Evolutionary conservation across 1,284 basidiomycete species (phyloP).

Genomic region (Clitocybe nebularis): DNA sequence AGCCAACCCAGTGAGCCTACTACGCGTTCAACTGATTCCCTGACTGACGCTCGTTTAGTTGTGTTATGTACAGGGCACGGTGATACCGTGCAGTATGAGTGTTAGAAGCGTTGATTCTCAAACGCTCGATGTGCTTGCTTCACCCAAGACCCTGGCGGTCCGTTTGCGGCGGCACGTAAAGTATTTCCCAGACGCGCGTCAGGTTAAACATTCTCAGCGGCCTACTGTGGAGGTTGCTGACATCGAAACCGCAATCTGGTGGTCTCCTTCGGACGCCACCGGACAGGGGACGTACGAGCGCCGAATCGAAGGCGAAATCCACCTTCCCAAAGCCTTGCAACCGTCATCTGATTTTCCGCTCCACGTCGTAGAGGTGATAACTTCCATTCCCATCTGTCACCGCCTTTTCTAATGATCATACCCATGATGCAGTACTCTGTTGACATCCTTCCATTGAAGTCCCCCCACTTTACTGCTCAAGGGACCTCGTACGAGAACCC

Average conservation of each 20-base stretch:
- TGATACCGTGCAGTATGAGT: not conserved
- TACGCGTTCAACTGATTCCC: not conserved
- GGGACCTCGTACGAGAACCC: not conserved
- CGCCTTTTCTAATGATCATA: not conserved
- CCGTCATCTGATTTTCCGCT: not conserved
- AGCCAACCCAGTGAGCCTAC: not conserved
- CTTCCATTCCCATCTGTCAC: not conserved
- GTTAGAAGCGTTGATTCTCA: not conserved
- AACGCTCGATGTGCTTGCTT: not conserved
- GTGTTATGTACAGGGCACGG: not conserved
- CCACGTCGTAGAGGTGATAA: not conserved
- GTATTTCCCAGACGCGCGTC: not conserved
- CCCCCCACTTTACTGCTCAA: not conserved
- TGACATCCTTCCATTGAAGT: not conserved
- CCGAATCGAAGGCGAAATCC: not conserved
- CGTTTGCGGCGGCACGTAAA: not conserved
- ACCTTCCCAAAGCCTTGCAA: not conserved
- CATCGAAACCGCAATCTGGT: not conserved
- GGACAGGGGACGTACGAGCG: not conserved
- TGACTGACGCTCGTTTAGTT: not conserved
- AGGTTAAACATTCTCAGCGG: not conserved
- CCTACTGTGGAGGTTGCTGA: not conserved
- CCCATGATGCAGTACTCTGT: not conserved
- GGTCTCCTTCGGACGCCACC: not conserved
- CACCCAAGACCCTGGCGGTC: not conserved